Base-by-base conservation (phyloP, 805 yeast species). In the Nakazawaea ernobii region DNA sequence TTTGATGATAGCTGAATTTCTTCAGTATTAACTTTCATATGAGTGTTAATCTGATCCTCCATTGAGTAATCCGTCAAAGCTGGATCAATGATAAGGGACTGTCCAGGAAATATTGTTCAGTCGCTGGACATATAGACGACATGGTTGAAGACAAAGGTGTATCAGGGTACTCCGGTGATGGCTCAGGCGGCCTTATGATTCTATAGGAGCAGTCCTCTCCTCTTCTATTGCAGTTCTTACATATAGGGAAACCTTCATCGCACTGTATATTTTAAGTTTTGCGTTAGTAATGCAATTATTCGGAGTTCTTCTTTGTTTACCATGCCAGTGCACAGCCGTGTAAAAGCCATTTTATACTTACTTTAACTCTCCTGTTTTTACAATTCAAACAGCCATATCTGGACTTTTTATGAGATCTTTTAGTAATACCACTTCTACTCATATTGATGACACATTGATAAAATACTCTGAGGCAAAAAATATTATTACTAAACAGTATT, bases 351-450 rank as follows among this genome's bases (percentile, higher is more conserved):
- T 6, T n/a, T 11, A 3, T 29, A 40, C 49, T 8, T 30, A 46
- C 49, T 32, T 46, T 46, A 10, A 46, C 49, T 27, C 40, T 46
- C 30, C 45, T 33, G 14, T 39, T 40, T 27, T 40, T 40, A 26
- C 49, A 46, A 30, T 35, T 35, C 15, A 32, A 20, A 32, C 49
- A 46, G 7, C 49, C 49, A 17, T 28, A 40, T 24, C 26, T 46
- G 26, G 48, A 45, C 37, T 45, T 45, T n/a, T 15, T 33, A 17
- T 29, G 35, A 8, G 35, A 17, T n/a, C 39, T 35, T 41, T 46
- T 46, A n/a, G 46, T 32, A n/a, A 29, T 14, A 30, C 14, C 35
- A 32, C 14, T n/a, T 32, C 14, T 13, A 5, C 13, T n/a, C 35
- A n/a, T 32, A 4, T n/a, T 32, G 24, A 20, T 20, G 24, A 20